Percentiles rank a stretch among this genome's conserved stretches.
These are phyloP conservation scores for Deinandra increscens DNA, from an alignment of 129 eudicot genomes.

Conservation along the genomic window DNA sequence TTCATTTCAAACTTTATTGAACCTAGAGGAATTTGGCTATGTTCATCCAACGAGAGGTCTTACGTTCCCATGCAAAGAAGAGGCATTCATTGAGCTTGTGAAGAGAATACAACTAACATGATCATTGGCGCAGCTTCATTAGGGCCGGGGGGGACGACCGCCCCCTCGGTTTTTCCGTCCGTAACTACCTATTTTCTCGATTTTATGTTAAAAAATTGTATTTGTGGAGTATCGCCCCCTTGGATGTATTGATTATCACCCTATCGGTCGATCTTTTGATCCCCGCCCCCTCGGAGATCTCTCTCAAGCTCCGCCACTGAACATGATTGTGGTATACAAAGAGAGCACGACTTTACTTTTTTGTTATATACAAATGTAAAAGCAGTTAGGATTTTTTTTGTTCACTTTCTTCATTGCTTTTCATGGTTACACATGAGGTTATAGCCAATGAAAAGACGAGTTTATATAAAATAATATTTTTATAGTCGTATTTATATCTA, in stretches of 20 bases:
- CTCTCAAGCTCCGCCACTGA: too few species aligned
- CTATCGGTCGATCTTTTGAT: too few species aligned
- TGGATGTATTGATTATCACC: too few species aligned
- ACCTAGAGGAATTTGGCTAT: conserved; percentile 20
- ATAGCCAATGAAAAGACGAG: background rate
- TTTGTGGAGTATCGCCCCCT: too few species aligned
- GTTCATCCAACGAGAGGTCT: conserved; percentile 31
- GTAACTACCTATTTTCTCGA: too few species aligned
- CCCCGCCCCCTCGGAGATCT: too few species aligned
- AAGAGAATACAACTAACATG: background rate
- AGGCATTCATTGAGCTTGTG: conserved; percentile 21
- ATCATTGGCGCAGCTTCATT: too few species aligned
- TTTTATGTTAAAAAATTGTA: too few species aligned
- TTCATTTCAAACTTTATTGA: conserved; percentile 8
- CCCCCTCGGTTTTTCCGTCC: too few species aligned
- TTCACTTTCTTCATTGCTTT: background rate
- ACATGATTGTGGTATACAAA: background rate
- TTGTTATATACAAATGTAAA: background rate
- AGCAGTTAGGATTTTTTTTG: background rate
- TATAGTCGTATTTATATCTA: too few species aligned
- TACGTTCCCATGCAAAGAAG: conserved; percentile 28
- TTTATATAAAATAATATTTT: background rate
- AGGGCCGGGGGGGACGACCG: too few species aligned
- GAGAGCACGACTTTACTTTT: background rate
- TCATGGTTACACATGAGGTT: background rate